Evolutionary conservation across 2,329 filamentous ascomycete genomes (phyloP).

Genomic region (Microascus cirrosus): DNA sequence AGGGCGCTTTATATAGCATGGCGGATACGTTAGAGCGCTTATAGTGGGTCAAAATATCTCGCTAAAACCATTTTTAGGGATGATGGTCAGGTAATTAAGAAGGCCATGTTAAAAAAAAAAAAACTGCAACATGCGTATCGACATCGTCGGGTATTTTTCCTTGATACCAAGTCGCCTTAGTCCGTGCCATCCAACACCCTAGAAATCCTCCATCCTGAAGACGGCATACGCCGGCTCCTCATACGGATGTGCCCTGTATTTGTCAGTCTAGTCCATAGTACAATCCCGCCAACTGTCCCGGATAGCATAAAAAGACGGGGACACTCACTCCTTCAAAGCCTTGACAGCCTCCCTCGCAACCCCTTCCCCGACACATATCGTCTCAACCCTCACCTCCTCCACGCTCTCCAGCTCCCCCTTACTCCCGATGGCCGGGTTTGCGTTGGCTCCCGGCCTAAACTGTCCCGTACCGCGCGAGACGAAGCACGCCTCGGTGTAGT

Average conservation of each 20-base stretch:
- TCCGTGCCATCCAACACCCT: no score
- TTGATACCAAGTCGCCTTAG: no score
- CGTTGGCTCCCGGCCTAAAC: conserved; percentile 49
- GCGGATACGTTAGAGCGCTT: neutral
- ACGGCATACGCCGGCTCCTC: conserved; percentile 39
- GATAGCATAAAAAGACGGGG: neutral
- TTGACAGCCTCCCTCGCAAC: conserved; percentile 43
- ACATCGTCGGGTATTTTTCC: neutral
- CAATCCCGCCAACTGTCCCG: no score
- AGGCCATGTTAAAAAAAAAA: neutral
- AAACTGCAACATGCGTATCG: neutral
- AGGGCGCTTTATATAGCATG: neutral
- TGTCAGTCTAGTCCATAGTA: neutral
- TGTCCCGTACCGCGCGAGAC: conserved; percentile 46
- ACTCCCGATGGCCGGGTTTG: conserved; percentile 52
- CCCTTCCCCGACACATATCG: conserved; percentile 48
- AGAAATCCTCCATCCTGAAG: conserved; percentile 35
- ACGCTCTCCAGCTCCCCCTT: conserved; percentile 46
- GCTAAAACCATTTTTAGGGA: neutral
- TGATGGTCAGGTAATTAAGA: neutral
- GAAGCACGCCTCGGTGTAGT: conserved; percentile 46
- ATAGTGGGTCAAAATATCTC: neutral
- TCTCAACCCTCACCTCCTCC: conserved; percentile 52
- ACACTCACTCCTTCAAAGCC: conserved; percentile 51
- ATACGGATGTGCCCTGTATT: conserved; percentile 35